Conservation (phyloP, 768 basidiomycete species). For the Panellus pusillus region DNA sequence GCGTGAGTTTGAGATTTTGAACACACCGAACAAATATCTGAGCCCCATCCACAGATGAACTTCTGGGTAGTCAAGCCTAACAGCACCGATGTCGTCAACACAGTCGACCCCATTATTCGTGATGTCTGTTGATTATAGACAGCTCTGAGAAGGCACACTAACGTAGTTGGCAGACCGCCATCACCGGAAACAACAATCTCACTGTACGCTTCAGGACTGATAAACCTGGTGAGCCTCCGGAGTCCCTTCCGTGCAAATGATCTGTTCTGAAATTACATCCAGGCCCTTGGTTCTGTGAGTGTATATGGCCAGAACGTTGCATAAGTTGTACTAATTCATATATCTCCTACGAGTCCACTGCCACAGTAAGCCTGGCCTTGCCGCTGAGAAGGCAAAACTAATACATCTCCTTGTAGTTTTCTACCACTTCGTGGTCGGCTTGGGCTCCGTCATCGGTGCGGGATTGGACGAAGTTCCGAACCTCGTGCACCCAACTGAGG, state of each 20-base stretch:
- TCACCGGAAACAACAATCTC: slow-evolving; percentile 17
- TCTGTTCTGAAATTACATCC: too few species aligned
- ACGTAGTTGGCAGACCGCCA: slow-evolving; percentile 2
- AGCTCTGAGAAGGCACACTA: not conserved
- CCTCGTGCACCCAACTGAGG: slow-evolving; percentile 15
- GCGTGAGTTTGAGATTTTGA: too few species aligned
- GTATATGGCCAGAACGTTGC: too few species aligned
- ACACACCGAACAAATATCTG: too few species aligned
- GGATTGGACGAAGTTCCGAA: slow-evolving; percentile 8
- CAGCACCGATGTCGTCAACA: slow-evolving; percentile 31
- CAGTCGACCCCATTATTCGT: slow-evolving; percentile 49
- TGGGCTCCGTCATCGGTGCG: slow-evolving; percentile 24
- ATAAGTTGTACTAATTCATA: too few species aligned
- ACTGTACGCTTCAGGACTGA: slow-evolving; percentile 57
- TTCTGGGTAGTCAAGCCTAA: slow-evolving; percentile 43
- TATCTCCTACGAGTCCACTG: too few species aligned
- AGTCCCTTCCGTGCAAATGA: too few species aligned
- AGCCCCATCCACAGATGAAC: too few species aligned
- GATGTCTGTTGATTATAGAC: slow-evolving; percentile 11
- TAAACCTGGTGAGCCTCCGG: slow-evolving; percentile 21
- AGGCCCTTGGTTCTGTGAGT: too few species aligned
- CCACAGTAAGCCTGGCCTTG: too few species aligned
- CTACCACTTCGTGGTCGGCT: slow-evolving; percentile 24
- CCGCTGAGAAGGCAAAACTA: too few species aligned
- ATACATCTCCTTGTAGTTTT: too few species aligned